Evolutionary conservation across 768 basidiomycete species (phyloP).

Genomic region (Pleurotus djamor): DNA sequence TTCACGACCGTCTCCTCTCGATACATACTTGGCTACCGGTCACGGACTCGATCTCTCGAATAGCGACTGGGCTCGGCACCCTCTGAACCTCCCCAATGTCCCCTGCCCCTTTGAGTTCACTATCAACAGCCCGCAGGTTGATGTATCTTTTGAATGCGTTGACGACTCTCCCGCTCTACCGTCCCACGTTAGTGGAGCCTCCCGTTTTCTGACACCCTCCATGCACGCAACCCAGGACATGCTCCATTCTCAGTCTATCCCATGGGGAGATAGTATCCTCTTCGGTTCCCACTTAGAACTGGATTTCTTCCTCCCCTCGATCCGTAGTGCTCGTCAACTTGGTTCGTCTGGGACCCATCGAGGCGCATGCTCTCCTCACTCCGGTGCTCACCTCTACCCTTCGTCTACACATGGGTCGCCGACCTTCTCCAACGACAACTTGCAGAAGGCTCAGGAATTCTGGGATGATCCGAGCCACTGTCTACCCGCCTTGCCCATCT

Average conservation of each 20-base stretch:
- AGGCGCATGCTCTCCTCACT: background rate
- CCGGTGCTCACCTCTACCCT: background rate
- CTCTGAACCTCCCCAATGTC: background rate
- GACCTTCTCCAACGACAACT: background rate
- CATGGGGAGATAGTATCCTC: conserved; percentile 2
- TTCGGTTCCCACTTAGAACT: background rate
- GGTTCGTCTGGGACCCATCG: background rate
- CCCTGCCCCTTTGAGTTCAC: background rate
- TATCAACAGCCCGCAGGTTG: background rate
- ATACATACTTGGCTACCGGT: no score
- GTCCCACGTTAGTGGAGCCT: background rate
- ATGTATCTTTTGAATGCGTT: background rate
- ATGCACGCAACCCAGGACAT: background rate
- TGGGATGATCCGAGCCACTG: background rate
- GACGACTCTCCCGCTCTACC: background rate
- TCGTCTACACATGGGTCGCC: background rate
- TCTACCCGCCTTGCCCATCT: background rate
- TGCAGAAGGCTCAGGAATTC: conserved; percentile 2
- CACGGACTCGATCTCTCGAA: no score
- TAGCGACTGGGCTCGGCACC: no score
- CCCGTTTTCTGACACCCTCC: background rate
- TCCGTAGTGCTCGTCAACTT: background rate
- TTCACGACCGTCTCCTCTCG: no score
- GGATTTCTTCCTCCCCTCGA: background rate
- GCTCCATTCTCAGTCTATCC: background rate